Conservation (phyloP, 1,284 basidiomycete species). For the Entoloma clypeatum region DNA sequence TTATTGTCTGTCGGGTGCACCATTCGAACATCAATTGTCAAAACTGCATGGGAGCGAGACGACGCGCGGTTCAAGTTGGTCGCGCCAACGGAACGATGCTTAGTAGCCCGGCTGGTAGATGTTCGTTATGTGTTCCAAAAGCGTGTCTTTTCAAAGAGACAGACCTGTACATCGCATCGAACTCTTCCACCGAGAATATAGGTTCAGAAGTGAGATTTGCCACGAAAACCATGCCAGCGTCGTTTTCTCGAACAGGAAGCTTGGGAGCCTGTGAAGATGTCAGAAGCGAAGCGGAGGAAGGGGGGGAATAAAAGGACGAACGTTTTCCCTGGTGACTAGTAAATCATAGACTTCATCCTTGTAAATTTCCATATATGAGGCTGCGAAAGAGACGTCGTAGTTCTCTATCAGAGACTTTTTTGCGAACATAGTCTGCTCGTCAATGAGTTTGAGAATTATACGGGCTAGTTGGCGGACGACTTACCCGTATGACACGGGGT, state of each 20-base stretch:
- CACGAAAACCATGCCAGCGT: constrained; percentile 72
- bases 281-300: neutral
- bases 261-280: constrained; percentile 55
- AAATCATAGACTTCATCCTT: constrained; percentile 85
- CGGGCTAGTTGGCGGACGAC: constrained; percentile 12
- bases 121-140: neutral
- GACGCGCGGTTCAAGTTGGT: constrained; percentile 78
- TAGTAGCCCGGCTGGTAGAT: constrained; percentile 53
- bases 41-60: constrained; percentile 79
- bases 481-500: constrained; percentile 66
- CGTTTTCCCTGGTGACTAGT: constrained; percentile 64
- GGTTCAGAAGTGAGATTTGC: constrained; percentile 60
- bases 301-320: constrained; percentile 30
- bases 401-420: constrained; percentile 34
- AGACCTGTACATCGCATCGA: constrained; percentile 62
- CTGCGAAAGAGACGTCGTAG: constrained; percentile 42
- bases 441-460: neutral
- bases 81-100: constrained; percentile 75
- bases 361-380: constrained; percentile 85
- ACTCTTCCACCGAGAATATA: constrained; percentile 54
- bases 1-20: constrained; percentile 43
- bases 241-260: constrained; percentile 75
- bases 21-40: constrained; percentile 65
- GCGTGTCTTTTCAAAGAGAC: constrained; percentile 27
- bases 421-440: constrained; percentile 43